These are phyloP conservation scores for Candida manassasensis DNA, from an alignment of 805 yeast species.

Conservation along the genomic window DNA sequence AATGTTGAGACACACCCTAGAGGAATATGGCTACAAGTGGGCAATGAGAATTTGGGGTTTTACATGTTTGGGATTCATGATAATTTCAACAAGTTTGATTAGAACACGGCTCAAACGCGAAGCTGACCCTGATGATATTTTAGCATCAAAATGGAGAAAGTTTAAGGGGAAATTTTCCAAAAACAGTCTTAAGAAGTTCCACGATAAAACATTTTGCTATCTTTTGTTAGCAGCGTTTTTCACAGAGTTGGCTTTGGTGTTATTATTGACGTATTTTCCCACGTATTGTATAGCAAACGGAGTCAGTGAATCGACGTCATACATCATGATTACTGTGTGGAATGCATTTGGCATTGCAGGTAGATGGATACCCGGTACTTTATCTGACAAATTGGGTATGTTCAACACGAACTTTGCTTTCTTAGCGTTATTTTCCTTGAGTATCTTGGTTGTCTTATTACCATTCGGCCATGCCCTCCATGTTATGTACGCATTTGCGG, in stretches of 20 bases:
- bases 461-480: constrained; percentile 25
- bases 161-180: constrained; percentile 5
- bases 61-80: constrained; percentile 23
- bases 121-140: neutral
- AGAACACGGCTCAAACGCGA: constrained; percentile 20
- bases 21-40: constrained; percentile 52
- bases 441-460: constrained; percentile 28
- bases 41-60: constrained; percentile 47
- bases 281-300: constrained; percentile 32
- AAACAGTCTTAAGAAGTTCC: constrained; percentile 10
- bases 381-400: constrained; percentile 24
- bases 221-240: constrained; percentile 28
- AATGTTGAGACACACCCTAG: constrained; percentile 42
- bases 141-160: constrained; percentile 5
- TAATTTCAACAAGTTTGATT: constrained; percentile 19
- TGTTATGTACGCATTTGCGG: constrained; percentile 30
- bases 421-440: constrained; percentile 21
- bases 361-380: constrained; percentile 26
- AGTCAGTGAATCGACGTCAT: constrained; percentile 22
- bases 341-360: constrained; percentile 29
- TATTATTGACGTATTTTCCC: constrained; percentile 29
- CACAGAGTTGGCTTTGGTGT: constrained; percentile 24
- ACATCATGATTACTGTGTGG: constrained; percentile 24
- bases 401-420: constrained; percentile 30
- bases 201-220: constrained; percentile 20